Conservation (phyloP, 257 asterid species). For the Verbena officinalis region DNA sequence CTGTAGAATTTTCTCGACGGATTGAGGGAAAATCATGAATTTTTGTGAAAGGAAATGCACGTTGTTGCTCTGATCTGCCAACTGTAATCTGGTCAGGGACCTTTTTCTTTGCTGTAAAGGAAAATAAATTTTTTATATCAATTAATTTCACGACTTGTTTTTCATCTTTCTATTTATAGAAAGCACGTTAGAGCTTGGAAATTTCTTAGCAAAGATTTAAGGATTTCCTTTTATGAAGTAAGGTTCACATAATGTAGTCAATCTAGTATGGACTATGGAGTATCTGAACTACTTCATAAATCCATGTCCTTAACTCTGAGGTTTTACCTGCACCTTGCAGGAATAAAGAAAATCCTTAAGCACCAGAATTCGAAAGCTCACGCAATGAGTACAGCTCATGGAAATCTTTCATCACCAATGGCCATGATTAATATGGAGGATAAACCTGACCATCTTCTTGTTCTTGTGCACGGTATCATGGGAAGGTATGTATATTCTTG, state of each 20-base stretch:
- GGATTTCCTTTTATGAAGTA: background rate
- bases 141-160: background rate
- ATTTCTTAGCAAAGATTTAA: background rate
- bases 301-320: slow-evolving; percentile 5
- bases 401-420: slow-evolving; percentile 37
- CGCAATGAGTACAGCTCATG: slow-evolving; percentile 42
- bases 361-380: slow-evolving; percentile 33
- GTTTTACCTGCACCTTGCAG: slow-evolving; percentile 33
- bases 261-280: background rate
- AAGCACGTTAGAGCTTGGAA: background rate
- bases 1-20: slow-evolving; percentile 4
- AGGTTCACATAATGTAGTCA: background rate
- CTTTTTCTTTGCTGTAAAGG: background rate
- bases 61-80: background rate
- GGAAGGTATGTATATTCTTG: slow-evolving; percentile 48
- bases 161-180: background rate
- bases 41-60: background rate
- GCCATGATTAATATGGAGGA: slow-evolving; percentile 35
- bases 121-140: background rate
- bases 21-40: background rate
- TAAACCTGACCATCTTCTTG: slow-evolving; percentile 56
- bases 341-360: slow-evolving; percentile 41
- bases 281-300: background rate
- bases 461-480: slow-evolving; percentile 64
- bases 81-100: background rate